These are phyloP conservation scores for Aspergillus fumigatus DNA, from an alignment of 2,329 filamentous ascomycete genomes.

Conservation along the genomic window DNA sequence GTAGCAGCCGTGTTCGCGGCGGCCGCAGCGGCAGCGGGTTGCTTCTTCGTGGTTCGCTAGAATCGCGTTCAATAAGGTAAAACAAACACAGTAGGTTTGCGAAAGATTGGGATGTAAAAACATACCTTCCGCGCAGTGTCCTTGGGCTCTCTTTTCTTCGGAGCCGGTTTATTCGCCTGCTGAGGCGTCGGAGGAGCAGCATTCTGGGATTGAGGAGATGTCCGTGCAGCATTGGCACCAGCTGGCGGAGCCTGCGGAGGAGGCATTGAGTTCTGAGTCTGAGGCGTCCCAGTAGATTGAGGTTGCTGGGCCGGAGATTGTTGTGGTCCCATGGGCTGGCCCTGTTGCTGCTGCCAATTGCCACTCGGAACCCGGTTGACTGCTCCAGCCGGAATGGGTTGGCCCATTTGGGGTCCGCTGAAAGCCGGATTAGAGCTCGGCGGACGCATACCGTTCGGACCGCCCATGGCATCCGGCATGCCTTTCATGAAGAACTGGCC, in stretches of 20 bases:
- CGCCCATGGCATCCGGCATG: conserved; percentile 40
- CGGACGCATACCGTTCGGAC: conserved; percentile 53
- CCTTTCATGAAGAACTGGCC: conserved; percentile 43
- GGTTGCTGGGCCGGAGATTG: conserved; percentile 41
- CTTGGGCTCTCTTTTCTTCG: conserved; percentile 57
- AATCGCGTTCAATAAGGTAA: conserved; percentile 15
- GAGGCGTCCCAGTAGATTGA: conserved; percentile 51
- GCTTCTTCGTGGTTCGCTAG: conserved; percentile 43
- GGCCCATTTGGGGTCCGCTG: conserved; percentile 39
- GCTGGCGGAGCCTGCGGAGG: conserved; percentile 44
- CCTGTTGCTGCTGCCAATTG: conserved; percentile 39
- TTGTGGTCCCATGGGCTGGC: conserved; percentile 46
- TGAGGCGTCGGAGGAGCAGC: conserved; percentile 59
- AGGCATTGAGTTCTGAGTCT: conserved; percentile 52
- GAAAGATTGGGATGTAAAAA: conserved; percentile 2
- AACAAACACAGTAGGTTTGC: not conserved
- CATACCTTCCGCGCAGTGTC: conserved; percentile 49
- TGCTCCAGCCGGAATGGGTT: conserved; percentile 40
- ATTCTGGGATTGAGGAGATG: conserved; percentile 41
- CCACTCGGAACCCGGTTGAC: conserved; percentile 37
- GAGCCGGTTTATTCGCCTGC: conserved; percentile 54
- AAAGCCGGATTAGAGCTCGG: conserved; percentile 51
- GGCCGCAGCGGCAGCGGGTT: conserved; percentile 30
- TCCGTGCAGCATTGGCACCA: conserved; percentile 37
- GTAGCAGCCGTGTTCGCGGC: conserved; percentile 40